Conservation (phyloP, 2,329 filamentous ascomycete species). For the Ophiocordyceps unilateralis region DNA sequence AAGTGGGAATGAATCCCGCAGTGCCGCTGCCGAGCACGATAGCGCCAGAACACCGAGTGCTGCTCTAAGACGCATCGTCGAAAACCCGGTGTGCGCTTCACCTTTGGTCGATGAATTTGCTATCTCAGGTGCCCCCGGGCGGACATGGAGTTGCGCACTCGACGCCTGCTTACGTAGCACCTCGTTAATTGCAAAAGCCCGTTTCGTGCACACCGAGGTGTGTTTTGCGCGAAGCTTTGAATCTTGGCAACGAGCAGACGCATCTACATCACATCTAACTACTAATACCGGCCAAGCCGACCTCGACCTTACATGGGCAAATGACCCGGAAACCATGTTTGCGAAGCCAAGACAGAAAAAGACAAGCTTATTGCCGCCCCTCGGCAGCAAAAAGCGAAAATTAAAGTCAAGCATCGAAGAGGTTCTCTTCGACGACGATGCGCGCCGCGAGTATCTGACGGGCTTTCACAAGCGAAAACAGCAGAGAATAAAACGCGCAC, state of each 20-base stretch:
- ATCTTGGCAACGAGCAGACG: neutral
- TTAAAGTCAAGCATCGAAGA: constrained; percentile 47
- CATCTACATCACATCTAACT: no score
- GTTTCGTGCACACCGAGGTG: constrained; percentile 3
- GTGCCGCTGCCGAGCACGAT: constrained; percentile 47
- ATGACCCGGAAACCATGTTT: constrained; percentile 20
- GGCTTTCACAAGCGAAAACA: constrained; percentile 95
- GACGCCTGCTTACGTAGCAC: constrained; percentile 11
- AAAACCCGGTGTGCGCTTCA: neutral
- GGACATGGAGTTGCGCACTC: neutral
- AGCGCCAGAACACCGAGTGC: constrained; percentile 33
- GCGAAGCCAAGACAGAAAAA: constrained; percentile 42
- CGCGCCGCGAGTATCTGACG: constrained; percentile 74
- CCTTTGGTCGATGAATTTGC: neutral
- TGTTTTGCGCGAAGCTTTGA: neutral
- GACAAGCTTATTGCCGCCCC: constrained; percentile 35
- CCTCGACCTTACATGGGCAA: neutral
- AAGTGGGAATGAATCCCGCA: constrained; percentile 78
- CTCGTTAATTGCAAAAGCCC: constrained; percentile 5
- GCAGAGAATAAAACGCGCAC: constrained; percentile 67
- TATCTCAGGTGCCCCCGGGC: neutral
- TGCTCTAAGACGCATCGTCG: constrained; percentile 38
- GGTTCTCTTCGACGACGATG: constrained; percentile 66
- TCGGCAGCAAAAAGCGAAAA: constrained; percentile 48
- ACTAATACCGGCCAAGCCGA: no score